Percentiles rank a stretch among this genome's conserved stretches.
Conservation (phyloP, 257 asterid species). For the Phtheirospermum japonicum region DNA sequence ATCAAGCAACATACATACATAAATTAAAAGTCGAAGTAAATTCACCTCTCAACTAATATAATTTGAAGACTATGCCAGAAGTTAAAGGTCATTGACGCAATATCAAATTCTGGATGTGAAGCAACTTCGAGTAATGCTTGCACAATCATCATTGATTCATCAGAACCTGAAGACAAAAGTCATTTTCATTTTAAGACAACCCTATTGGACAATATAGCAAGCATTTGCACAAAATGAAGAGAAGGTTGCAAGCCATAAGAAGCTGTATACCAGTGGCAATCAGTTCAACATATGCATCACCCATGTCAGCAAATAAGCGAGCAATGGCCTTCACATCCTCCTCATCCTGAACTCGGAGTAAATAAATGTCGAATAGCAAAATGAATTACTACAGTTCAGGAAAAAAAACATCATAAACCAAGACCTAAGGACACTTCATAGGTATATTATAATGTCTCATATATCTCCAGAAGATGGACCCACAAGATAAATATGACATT, state of each 20-base stretch:
- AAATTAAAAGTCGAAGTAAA: conserved; percentile 23
- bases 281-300: conserved; percentile 93
- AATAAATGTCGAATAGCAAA: conserved; percentile 22
- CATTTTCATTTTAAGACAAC: conserved; percentile 26
- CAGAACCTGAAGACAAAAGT: conserved; percentile 71
- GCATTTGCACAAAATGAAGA: conserved; percentile 11
- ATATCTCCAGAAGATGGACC: conserved; percentile 14
- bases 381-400: conserved; percentile 19
- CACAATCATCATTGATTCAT: conserved; percentile 90
- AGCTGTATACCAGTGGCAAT: conserved; percentile 82
- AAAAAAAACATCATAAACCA: conserved; percentile 8
- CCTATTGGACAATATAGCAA: conserved; percentile 19
- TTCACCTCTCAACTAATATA: conserved; percentile 71
- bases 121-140: conserved; percentile 95
- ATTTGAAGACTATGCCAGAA: conserved; percentile 98
- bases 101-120: conserved; percentile 95
- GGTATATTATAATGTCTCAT: conserved; percentile 13
- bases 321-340: conserved; percentile 99
- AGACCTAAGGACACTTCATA: conserved; percentile 18
- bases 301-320: conserved; percentile 97
- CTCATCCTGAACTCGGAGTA: conserved; percentile 70
- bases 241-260: conserved; percentile 24
- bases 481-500: conserved; percentile 2
- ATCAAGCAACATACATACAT: conserved; percentile 25
- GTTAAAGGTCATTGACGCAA: conserved; percentile 98